Evolutionary conservation across 2,329 filamentous ascomycete genomes (phyloP).

Genomic region (Calonectria crousiana): DNA sequence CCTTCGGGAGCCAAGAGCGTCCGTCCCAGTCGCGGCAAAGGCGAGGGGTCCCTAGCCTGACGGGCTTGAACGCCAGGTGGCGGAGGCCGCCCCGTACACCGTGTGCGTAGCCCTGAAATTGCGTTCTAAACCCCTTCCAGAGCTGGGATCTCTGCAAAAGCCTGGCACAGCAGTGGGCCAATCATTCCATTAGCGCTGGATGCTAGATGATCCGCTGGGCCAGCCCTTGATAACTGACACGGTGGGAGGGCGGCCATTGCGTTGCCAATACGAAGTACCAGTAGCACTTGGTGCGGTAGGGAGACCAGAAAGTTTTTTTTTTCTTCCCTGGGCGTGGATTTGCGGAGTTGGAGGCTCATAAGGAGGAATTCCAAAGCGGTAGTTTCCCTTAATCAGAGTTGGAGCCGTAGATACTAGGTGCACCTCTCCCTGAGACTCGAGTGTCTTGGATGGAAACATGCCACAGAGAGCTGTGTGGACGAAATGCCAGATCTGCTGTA

Average conservation of each 20-base stretch:
- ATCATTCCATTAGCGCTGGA: slow-evolving; percentile 36
- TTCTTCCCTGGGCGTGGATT: background rate
- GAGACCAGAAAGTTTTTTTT: background rate
- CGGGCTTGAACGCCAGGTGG: background rate
- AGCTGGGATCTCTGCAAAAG: slow-evolving; percentile 24
- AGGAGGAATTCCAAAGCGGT: background rate
- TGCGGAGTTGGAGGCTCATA: background rate
- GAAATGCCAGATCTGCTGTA: slow-evolving; percentile 8
- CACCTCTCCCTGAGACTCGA: background rate
- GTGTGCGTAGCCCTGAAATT: slow-evolving; percentile 27
- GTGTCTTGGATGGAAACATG: slow-evolving; percentile 7
- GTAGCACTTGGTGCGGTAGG: background rate
- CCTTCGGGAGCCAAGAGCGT: slow-evolving; percentile 3
- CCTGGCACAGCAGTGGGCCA: slow-evolving; percentile 28
- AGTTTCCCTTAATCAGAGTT: background rate
- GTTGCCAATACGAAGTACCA: slow-evolving; percentile 17
- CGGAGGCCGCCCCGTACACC: slow-evolving; percentile 5
- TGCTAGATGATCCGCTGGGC: slow-evolving; percentile 27
- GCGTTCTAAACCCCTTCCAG: slow-evolving; percentile 31
- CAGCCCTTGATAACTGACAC: slow-evolving; percentile 12
- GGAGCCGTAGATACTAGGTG: background rate
- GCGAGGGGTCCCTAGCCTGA: background rate
- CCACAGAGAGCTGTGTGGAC: background rate
- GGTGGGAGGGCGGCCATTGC: slow-evolving; percentile 18
- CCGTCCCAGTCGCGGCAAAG: slow-evolving; percentile 2